Base-by-base conservation (phyloP, 148 eudicot genomes). In the Vaccinium macrocarpon region DNA sequence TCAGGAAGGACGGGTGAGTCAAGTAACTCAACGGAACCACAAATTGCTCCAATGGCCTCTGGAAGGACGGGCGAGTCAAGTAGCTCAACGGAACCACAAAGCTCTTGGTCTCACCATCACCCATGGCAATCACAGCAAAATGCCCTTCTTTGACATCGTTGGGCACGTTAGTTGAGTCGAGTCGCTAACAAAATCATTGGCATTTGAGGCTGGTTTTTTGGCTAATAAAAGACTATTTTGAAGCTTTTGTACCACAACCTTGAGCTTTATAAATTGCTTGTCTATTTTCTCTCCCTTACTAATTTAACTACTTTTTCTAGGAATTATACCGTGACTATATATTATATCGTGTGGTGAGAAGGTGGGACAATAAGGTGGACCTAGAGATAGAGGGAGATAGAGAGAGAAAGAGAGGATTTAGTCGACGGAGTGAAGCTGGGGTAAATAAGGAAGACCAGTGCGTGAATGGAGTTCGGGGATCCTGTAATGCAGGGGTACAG, bases 141-240 rank as follows among this genome's bases (percentile, higher is more conserved):
- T 92, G 93, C n/a, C 98, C 95, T 84, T 94, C 92, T 82, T 93
- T 92, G 5, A 92, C 95, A 25, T 90, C 96, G 16, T 87, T 48
- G 3, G 94, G 93, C 52, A 93, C 89, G 35, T 42, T 59, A 42
- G 25, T 86, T 61, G 80, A 84, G 80, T 86, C 62, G 80, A 84
- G 80, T 81, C 88, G 10, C 62, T 21, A 5, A 61, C 27, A 0
- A 55, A 59, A 2, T 82, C 78, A 4, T 46, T 19, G 8, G 66
- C 0, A 23, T 84, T 71, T 0, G 49, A 48, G 7, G 84, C 59
- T 3, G 52, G 53, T 64, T 76, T 90, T 83, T 87, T 89, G 27
- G 89, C 88, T 68, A 77, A 73, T n/a, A 82, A 53, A 48, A 94
- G 86, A 52, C 93, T 91, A 59, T 82, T 93, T 66, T 88, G 92